Conservation (phyloP, 192 early-diverging fungal species). For the Polychytrium aggregatum region DNA sequence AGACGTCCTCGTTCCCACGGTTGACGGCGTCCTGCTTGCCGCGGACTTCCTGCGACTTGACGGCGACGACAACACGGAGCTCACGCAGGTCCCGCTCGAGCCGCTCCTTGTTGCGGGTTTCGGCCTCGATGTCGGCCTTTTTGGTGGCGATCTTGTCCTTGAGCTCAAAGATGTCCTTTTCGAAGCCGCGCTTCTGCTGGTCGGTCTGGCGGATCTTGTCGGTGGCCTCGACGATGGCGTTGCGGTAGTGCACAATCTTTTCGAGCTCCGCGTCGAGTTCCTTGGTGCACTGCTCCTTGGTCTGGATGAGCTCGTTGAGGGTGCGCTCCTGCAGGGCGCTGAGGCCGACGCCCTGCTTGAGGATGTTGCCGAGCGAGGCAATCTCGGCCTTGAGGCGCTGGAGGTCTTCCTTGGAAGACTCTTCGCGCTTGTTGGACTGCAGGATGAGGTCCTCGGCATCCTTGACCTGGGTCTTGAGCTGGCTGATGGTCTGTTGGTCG, state of each 20-base stretch:
- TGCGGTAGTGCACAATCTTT: conserved; percentile 38
- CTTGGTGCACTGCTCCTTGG: conserved; percentile 39
- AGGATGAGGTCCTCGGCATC: conserved; percentile 32
- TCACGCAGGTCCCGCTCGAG: conserved; percentile 47
- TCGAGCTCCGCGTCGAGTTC: conserved; percentile 50
- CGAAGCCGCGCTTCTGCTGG: conserved; percentile 32
- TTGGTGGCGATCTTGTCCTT: conserved; percentile 44
- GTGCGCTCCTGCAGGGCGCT: conserved; percentile 39
- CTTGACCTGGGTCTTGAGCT: conserved; percentile 33
- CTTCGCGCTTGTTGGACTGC: conserved; percentile 30
- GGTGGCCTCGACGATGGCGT: conserved; percentile 30
- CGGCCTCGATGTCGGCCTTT: conserved; percentile 45
- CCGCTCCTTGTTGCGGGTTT: conserved; percentile 44
- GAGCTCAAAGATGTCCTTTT: conserved; percentile 42
- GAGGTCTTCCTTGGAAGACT: conserved; percentile 37
- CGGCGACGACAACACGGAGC: conserved; percentile 39
- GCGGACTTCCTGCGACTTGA: conserved; percentile 49
- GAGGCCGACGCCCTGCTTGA: conserved; percentile 51
- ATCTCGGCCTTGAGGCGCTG: conserved; percentile 38
- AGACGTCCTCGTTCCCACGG: conserved; percentile 44
- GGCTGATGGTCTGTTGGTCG: conserved; percentile 32
- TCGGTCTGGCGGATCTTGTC: conserved; percentile 41
- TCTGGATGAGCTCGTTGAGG: conserved; percentile 36
- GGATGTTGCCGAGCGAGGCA: conserved; percentile 26
- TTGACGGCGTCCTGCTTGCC: conserved; percentile 48